phyloP scores from a whole-genome alignment of 257 asterid species.

The Ilex aquifolium region DNA sequence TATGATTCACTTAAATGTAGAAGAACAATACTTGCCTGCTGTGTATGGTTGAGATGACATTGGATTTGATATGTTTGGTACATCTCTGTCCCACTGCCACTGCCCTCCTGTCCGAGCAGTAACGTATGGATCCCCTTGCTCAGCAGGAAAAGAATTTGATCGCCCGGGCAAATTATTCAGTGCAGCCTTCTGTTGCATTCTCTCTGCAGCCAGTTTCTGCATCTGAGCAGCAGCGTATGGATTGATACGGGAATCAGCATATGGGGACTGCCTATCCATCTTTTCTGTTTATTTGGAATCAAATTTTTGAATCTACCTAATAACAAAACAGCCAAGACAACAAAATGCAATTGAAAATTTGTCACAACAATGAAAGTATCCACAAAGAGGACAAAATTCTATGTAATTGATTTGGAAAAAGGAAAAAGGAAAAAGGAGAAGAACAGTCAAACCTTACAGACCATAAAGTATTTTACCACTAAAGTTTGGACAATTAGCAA shows the following conservation, averaged over 20 bases:
- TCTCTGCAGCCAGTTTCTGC: conserved; percentile 1
- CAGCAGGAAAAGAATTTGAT: neutral
- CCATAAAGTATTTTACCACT: no score
- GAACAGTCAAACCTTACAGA: no score
- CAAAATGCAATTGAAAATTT: no score
- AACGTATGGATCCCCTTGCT: conserved; percentile 1
- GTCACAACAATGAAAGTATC: no score
- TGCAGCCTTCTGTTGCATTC: neutral
- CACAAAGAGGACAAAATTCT: no score
- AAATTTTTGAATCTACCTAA: neutral
- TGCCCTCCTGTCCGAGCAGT: neutral
- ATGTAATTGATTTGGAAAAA: no score
- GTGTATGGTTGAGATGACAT: neutral
- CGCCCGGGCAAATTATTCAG: conserved; percentile 1
- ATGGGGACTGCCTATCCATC: conserved; percentile 4
- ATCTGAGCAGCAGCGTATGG: conserved; percentile 3
- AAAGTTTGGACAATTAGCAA: no score
- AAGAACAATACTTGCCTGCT: conserved; percentile 2
- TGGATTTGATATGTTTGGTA: neutral
- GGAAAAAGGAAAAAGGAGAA: no score
- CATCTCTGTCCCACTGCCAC: conserved; percentile 3
- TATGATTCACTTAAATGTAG: neutral
- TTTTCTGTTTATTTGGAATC: neutral
- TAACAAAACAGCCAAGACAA: neutral
- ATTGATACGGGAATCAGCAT: neutral